Percentiles rank a stretch among this genome's conserved stretches.
phyloP scores from a whole-genome alignment of 306 rosid genomes.

The Hippophae rhamnoides region DNA sequence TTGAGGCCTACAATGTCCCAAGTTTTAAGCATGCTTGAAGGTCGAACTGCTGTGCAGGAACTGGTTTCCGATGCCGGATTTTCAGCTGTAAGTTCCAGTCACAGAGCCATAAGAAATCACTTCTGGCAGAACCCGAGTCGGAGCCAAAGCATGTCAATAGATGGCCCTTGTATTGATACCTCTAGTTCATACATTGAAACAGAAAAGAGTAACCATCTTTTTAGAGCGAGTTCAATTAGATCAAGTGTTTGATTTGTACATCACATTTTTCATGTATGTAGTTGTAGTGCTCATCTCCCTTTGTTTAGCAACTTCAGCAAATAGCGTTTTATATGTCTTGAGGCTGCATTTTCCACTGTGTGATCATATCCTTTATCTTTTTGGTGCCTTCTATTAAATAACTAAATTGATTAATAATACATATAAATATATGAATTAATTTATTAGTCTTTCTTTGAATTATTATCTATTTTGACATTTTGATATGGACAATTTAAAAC shows the following conservation, averaged over 20 bases:
- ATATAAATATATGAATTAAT: too few relatives aligned
- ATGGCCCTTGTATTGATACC: slow-evolving; percentile 35
- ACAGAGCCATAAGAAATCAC: slow-evolving; percentile 53
- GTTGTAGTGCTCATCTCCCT: too few relatives aligned
- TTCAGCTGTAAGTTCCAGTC: slow-evolving; percentile 51
- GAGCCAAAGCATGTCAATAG: slow-evolving; percentile 49
- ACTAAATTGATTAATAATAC: too few relatives aligned
- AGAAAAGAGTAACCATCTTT: slow-evolving; percentile 30
- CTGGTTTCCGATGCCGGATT: slow-evolving; percentile 70
- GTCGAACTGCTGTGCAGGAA: slow-evolving; percentile 64
- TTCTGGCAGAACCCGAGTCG: slow-evolving; percentile 70
- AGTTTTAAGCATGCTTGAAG: slow-evolving; percentile 94
- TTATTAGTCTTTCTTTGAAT: too few relatives aligned
- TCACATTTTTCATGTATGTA: neutral
- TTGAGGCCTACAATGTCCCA: slow-evolving; percentile 82
- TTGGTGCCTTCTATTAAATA: too few relatives aligned
- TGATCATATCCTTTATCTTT: too few relatives aligned
- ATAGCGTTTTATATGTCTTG: too few relatives aligned
- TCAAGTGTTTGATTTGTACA: slow-evolving; percentile 24
- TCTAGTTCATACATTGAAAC: slow-evolving; percentile 35
- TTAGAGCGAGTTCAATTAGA: slow-evolving; percentile 26
- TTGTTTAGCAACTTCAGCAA: too few relatives aligned
- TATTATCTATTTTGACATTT: too few relatives aligned
- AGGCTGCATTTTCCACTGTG: too few relatives aligned
- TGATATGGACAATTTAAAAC: too few relatives aligned